Evolutionary conservation across 441 rosid species (phyloP), one percentile per base, ranked within the genome.

Genomic region (Capsella rubella): DNA sequence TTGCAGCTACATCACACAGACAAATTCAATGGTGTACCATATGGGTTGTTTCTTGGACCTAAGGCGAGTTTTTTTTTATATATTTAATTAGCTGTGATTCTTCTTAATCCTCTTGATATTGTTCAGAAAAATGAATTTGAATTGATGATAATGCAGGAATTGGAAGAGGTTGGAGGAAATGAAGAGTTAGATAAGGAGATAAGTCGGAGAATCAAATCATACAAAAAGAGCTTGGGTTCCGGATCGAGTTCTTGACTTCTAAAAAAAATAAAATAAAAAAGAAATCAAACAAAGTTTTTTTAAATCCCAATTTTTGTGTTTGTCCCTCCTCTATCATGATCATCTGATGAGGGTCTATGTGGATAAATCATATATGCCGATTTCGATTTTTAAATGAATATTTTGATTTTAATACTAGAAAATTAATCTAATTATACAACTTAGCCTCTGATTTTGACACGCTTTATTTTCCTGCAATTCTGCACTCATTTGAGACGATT

Each of bases 41-140:
- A 95, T 72, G 99, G 99, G 60, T 75, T 95, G 84, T 95, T 95
- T 72, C 84, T 95, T 9, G 99, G 97, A 64, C 97, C 96, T 0
- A 95, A 82, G 96, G 99, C 83, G 53, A 43, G 77, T 65, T 16
- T 58, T 39, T 73, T 0, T 21, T 21, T 21, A n/a, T 7, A 4
- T 0, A n/a, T 16, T 16, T 16, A 7, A 9, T 55, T 32, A 47
- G 3, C 16, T 32, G 60, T 1, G 2, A 12, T 2, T 40, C 12
- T 27, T 40, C 3, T 12, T 28, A 0, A 35, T 32, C 27, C 58
- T 59, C 28, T 49, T 59, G 29, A 6, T 66, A 31, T 46, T 63
- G 16, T 2, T 21, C 1, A 21, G 2, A 21, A 21, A 21, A 21
- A 0, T 21, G 25, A 21, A 21, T 21, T 46, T 13, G 11, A 3